Conservation (phyloP, 306 rosid species). For the Quercus cerris region DNA sequence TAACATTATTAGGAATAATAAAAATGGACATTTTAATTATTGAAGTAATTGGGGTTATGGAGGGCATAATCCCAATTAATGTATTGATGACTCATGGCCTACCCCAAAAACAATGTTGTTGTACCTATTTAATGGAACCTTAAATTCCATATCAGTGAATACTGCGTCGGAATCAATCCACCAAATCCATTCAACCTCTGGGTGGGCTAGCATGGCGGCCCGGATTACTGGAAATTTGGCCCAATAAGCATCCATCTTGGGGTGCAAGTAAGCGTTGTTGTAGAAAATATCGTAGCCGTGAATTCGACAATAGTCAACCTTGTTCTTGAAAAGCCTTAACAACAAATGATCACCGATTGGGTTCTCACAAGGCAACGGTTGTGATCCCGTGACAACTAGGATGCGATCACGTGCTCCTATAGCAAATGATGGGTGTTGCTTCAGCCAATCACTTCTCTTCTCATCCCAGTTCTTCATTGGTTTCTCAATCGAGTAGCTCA, state of each 20-base stretch:
- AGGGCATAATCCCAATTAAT: no score
- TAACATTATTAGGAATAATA: no score
- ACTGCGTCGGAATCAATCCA: conserved; percentile 52
- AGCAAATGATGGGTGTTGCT: conserved; percentile 17
- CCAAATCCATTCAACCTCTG: conserved; percentile 48
- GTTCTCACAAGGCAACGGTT: conserved; percentile 36
- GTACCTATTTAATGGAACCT: conserved; percentile 27
- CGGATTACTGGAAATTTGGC: conserved; percentile 33
- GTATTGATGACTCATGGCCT: no score
- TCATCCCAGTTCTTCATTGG: conserved; percentile 42
- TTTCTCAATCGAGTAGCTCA: conserved; percentile 34
- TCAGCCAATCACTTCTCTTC: conserved; percentile 39
- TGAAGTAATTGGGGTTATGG: no score
- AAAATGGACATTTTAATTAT: no score
- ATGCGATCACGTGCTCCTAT: conserved; percentile 6
- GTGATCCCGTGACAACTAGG: conserved; percentile 43
- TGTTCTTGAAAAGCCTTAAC: conserved; percentile 49
- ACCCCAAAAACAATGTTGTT: neutral
- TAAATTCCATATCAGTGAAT: conserved; percentile 44
- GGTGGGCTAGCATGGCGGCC: conserved; percentile 46
- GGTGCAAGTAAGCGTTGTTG: conserved; percentile 35
- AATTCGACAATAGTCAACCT: conserved; percentile 49
- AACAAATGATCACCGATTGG: conserved; percentile 46
- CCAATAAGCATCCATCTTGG: conserved; percentile 44
- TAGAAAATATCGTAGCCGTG: conserved; percentile 41